phyloP scores from a whole-genome alignment of 257 asterid species.

The Handroanthus guayacan region DNA sequence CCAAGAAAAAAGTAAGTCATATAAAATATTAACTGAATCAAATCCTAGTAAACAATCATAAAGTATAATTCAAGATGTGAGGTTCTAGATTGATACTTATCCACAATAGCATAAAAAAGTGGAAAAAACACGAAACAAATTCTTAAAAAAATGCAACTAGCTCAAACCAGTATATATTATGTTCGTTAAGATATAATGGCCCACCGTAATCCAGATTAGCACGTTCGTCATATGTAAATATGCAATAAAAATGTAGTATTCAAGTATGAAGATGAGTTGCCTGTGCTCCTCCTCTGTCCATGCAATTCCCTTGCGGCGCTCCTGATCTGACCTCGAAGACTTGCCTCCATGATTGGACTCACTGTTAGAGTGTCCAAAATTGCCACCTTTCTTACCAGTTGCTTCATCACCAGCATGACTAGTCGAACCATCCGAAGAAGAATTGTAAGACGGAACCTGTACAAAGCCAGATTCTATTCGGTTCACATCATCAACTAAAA shows the following conservation, averaged over 20 bases:
- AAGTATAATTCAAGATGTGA: not conserved
- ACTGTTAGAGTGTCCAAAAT: slow-evolving; percentile 45
- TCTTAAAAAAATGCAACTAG: not conserved
- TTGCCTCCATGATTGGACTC: slow-evolving; percentile 69
- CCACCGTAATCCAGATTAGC: slow-evolving; percentile 18
- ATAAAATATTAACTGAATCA: not conserved
- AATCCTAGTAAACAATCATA: slow-evolving; percentile 10
- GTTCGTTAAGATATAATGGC: slow-evolving; percentile 3
- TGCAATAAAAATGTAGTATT: slow-evolving; percentile 20
- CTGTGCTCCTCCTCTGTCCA: slow-evolving; percentile 99
- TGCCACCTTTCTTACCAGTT: slow-evolving; percentile 53
- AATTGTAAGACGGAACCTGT: slow-evolving; percentile 67
- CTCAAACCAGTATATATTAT: not conserved
- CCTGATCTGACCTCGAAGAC: slow-evolving; percentile 72
- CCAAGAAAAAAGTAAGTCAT: no score
- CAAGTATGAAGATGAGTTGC: slow-evolving; percentile 43
- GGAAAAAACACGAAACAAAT: not conserved
- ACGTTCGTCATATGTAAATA: not conserved
- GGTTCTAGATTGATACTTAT: slow-evolving; percentile 5
- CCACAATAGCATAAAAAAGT: not conserved
- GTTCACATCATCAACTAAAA: slow-evolving; percentile 73
- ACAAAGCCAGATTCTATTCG: slow-evolving; percentile 77
- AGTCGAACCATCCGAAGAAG: slow-evolving; percentile 60
- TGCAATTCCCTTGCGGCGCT: slow-evolving; percentile 93
- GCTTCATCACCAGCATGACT: slow-evolving; percentile 64